Evolutionary conservation across 2,329 filamentous ascomycete genomes (phyloP).

Genomic region (Cladosporium sp.): DNA sequence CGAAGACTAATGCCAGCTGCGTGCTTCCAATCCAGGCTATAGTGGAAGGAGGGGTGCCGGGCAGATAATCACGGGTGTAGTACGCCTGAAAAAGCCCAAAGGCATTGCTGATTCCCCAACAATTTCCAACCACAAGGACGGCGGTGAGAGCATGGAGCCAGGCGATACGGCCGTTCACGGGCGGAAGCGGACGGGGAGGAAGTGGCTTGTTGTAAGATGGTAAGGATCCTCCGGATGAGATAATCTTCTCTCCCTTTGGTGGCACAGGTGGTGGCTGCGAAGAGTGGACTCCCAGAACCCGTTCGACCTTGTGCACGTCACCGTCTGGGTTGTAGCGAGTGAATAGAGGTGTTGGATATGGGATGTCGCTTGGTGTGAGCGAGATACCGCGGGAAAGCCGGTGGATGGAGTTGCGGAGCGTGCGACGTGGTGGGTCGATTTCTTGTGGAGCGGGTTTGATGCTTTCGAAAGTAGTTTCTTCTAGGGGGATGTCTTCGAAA

Average conservation of each 20-base stretch:
- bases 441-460: not conserved
- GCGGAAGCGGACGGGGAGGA: slow-evolving; percentile 2
- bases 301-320: slow-evolving; percentile 9
- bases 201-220: slow-evolving; percentile 13
- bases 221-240: slow-evolving; percentile 16
- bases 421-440: not conserved
- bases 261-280: slow-evolving; percentile 8
- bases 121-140: slow-evolving; percentile 25
- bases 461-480: not conserved
- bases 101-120: slow-evolving; percentile 29
- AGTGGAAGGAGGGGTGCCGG: slow-evolving; percentile 16
- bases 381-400: slow-evolving; percentile 12
- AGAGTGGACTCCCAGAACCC: slow-evolving; percentile 12
- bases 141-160: slow-evolving; percentile 23
- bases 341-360: slow-evolving; percentile 11
- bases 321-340: not conserved
- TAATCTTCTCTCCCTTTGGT: not conserved
- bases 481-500: slow-evolving; percentile 9
- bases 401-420: slow-evolving; percentile 1
- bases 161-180: slow-evolving; percentile 22
- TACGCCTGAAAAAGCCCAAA: slow-evolving; percentile 34
- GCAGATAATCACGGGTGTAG: slow-evolving; percentile 24
- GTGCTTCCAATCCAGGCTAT: slow-evolving; percentile 36
- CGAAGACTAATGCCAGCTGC: slow-evolving; percentile 32
- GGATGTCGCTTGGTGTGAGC: slow-evolving; percentile 16